Evolutionary conservation across 495 filamentous ascomycete species (phyloP), one percentile per base, ranked within the genome.

Genomic region (Penicillium mononematosum): DNA sequence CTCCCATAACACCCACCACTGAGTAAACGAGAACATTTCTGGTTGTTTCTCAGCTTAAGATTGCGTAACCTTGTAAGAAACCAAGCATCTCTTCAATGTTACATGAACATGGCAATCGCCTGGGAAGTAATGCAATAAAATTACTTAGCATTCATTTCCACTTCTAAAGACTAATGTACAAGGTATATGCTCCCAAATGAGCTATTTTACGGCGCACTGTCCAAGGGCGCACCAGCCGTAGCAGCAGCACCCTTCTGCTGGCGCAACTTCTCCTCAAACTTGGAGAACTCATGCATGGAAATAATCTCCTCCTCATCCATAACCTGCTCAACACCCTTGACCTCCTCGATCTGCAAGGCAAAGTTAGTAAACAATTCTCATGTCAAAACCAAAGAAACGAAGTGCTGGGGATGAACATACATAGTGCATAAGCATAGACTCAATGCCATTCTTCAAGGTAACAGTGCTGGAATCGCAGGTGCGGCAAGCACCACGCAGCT

Each of bases 401-500:
- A 3, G 22, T n/a, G 27, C 16, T 4, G 36, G 50, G n/a, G 22
- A 22, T 22, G 22, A 22, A 78, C 80, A 73, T 60, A 83, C 81
- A 63, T 88, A 88, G 64, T 88, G 85, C 92, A 96, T 96, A 66
- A 97, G 72, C 92, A 97, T 96, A 44, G 88, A 89, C 78, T 98
- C 95, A 68, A 98, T 98, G 10, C 94, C 94, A 70, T 94, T 97
- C 77, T 91, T 92, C 61, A 98, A 70, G 25, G 94, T 98, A 25
- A 96, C 90, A 0, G 93, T 96, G 70, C 92, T 96, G 39, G 88
- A 93, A 65, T 98, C 94, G 71, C 94, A 98, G 22, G 93, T 97
- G 48, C 93, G 80, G 70, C 94, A 98, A 36, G 94, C 94, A 39
- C 94, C 94, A 12, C 92, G 81, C 58, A 98, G 72, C 77, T 96